Conservation (phyloP, 257 asterid species). For the Scutellaria galericulata region DNA sequence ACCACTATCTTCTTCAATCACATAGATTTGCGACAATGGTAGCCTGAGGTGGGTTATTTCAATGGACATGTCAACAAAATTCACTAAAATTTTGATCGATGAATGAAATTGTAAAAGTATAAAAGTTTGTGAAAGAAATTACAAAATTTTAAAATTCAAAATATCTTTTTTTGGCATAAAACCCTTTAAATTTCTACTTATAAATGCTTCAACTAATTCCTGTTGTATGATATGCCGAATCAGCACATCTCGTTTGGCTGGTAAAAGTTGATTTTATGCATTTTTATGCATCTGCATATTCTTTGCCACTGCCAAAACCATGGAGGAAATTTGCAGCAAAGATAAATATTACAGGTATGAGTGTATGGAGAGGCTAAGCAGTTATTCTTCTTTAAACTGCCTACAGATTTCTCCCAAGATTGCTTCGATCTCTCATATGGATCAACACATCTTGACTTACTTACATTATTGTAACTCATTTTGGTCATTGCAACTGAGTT, state of each 20-base stretch:
- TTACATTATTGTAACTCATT: not conserved
- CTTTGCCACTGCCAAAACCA: constrained; percentile 7
- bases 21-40: too few relatives aligned
- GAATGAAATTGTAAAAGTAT: too few relatives aligned
- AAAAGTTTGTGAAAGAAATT: too few relatives aligned
- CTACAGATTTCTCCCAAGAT: not conserved
- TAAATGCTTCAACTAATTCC: not conserved
- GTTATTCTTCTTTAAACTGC: constrained; percentile 8
- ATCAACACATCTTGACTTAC: not conserved
- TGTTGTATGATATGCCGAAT: constrained; percentile 4
- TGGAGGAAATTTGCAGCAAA: not conserved
- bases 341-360: not conserved
- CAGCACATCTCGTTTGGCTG: not conserved
- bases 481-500: not conserved
- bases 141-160: too few relatives aligned
- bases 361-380: constrained; percentile 10
- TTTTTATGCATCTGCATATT: not conserved
- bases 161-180: too few relatives aligned
- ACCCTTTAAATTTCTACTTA: not conserved
- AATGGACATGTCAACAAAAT: too few relatives aligned
- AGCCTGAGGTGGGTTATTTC: too few relatives aligned
- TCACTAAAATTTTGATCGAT: too few relatives aligned
- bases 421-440: constrained; percentile 11
- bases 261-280: not conserved
- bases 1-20: too few relatives aligned